Base-by-base conservation (phyloP, 768 basidiomycete genomes). In the Suillus variegatus region DNA sequence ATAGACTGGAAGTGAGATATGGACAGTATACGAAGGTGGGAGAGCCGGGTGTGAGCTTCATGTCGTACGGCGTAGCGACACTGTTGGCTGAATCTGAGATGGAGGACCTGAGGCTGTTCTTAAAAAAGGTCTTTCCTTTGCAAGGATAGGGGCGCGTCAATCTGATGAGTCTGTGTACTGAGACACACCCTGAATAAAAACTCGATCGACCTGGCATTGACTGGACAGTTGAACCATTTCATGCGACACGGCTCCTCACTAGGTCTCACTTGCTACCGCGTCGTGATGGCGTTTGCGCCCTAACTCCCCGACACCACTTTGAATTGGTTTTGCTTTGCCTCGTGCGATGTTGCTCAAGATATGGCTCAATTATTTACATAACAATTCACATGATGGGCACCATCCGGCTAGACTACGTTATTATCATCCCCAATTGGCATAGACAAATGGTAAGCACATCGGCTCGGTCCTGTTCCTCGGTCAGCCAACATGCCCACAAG, bases 31-130 rank as follows among this genome's bases (percentile, higher is more conserved):
- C 51, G 20, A 56, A 66, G 10, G 28, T 64, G 10, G 66, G 66
- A 41, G 49, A 57, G 14, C 58, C 75, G 13, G 93, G 91, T 12
- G 69, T 93, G 22, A 79, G 80, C 36, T 92, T 87, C 79, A 84
- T 86, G 63, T 69, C 82, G 18, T 94, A 94, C 74, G 87, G 85
- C 12, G 75, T 94, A 69, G 85, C 79, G 6, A 94, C 95, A 70
- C 83, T 84, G 51, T 85, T 88, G 10, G 81, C 77, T 60, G 78
- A 78, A 51, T 68, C 85, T 74, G 93, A 95, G 73, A 77, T 94
- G 56, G 78, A 81, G 32, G 88, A 94, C 72, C 71, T 94, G 69
- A 84, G 81, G 68, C 73, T 67, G 9, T 95, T 91, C 86, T 79
- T 95, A 62, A 84, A 84, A 72, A 84, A 80, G 66, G 83, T 80